These are phyloP conservation scores for Crithidia fasciculata DNA, from an alignment of 208 protist species.

Conservation along the genomic window DNA sequence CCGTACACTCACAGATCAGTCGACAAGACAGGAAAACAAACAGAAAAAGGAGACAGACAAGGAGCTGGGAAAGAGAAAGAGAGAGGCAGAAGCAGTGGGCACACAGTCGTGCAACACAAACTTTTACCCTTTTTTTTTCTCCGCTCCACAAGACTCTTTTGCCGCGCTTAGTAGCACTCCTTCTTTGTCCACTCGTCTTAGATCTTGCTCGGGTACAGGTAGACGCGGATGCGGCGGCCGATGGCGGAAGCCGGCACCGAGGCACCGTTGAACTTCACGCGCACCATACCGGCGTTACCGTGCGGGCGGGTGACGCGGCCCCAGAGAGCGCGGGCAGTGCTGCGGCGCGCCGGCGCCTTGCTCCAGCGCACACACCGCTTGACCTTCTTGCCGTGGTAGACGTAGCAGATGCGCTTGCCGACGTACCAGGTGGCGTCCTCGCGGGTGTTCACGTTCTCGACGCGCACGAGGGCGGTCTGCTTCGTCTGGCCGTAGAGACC, in stretches of 20 bases:
- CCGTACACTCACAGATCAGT: conserved; percentile 3
- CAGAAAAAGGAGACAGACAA: conserved; percentile 8
- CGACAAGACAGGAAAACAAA: conserved; percentile 7
- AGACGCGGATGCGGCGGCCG: conserved; percentile 96
- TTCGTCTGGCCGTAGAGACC: conserved; percentile 94
- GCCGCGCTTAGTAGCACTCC: too few species aligned
- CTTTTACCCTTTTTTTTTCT: not conserved
- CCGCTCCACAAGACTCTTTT: not conserved
- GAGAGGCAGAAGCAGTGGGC: not conserved
- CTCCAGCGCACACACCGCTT: conserved; percentile 91
- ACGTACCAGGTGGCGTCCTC: conserved; percentile 97
- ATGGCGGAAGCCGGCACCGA: conserved; percentile 97
- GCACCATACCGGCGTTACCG: conserved; percentile 97
- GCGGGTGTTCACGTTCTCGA: conserved; percentile 97
- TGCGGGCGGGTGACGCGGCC: conserved; percentile 97
- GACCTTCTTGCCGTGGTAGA: conserved; percentile 97
- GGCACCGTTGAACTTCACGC: conserved; percentile 96
- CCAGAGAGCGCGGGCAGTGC: conserved; percentile 97
- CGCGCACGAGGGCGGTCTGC: conserved; percentile 94
- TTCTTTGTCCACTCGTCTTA: conserved; percentile 69
- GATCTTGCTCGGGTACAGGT: conserved; percentile 98
- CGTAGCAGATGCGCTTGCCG: conserved; percentile 98
- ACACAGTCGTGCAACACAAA: too few species aligned
- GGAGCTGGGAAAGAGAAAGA: not conserved
- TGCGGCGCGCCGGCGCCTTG: conserved; percentile 89